phyloP scores from a whole-genome alignment of 768 basidiomycete species.

The Roridomyces roridus region DNA sequence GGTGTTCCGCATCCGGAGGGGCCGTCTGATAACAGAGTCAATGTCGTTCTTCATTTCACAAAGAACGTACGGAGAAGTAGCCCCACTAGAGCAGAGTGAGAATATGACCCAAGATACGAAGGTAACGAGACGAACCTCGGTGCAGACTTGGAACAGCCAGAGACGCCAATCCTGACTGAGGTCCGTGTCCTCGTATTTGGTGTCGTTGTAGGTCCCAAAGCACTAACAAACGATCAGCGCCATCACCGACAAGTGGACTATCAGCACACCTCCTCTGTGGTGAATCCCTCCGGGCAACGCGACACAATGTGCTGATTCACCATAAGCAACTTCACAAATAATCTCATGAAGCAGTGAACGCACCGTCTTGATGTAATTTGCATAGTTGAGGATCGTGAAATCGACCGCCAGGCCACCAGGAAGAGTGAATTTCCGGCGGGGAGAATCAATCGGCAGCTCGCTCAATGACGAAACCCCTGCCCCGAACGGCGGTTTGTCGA shows the following conservation, averaged over 20 bases:
- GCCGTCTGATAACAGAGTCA: conserved; percentile 55
- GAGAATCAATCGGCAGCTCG: conserved; percentile 53
- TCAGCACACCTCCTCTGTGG: conserved; percentile 55
- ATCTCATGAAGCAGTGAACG: conserved; percentile 10
- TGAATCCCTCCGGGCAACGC: conserved; percentile 55
- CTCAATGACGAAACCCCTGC: conserved; percentile 33
- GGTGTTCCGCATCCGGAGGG: conserved; percentile 70
- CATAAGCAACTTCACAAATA: background rate
- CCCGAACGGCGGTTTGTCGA: conserved; percentile 53
- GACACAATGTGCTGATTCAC: conserved; percentile 56
- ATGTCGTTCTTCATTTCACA: background rate
- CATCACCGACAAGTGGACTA: background rate
- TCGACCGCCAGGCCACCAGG: conserved; percentile 57
- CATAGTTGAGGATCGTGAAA: conserved; percentile 73
- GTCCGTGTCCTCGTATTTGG: conserved; percentile 63
- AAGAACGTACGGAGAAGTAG: conserved; percentile 74
- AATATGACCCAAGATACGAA: background rate
- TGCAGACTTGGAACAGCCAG: conserved; percentile 93
- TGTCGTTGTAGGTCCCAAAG: conserved; percentile 83
- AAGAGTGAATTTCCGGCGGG: conserved; percentile 53
- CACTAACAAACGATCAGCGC: conserved; percentile 55
- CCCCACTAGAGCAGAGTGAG: conserved; percentile 71
- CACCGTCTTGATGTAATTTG: conserved; percentile 76
- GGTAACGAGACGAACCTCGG: conserved; percentile 31
- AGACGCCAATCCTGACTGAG: conserved; percentile 81